Percentiles rank a stretch among this genome's conserved stretches.
Evolutionary conservation across 228 moss, liverwort and hornwort genomes (phyloP).

Genomic region (Sphagnum fallax): DNA sequence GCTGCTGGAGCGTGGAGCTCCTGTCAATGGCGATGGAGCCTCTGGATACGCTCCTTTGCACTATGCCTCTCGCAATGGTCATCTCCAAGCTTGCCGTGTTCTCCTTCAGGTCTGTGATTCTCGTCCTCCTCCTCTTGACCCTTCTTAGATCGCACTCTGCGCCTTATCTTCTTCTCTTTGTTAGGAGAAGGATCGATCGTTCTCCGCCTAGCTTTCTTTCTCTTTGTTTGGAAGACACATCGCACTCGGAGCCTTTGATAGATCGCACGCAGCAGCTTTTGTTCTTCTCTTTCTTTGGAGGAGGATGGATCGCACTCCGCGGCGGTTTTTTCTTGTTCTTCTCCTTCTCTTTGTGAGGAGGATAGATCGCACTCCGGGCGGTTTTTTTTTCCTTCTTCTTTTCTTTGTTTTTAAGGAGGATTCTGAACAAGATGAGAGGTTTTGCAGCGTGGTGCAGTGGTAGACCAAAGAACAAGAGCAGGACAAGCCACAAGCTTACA

Average conservation of each 20-base stretch:
- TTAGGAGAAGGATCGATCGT: not conserved
- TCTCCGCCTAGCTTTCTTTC: too few relatives aligned
- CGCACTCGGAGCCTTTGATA: too few relatives aligned
- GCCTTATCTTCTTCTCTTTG: not conserved
- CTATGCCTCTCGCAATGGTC: constrained; percentile 64
- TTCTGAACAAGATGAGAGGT: too few relatives aligned
- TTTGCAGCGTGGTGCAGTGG: constrained; percentile 51
- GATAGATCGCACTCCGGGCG: too few relatives aligned
- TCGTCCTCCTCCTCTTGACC: not conserved
- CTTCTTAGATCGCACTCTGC: not conserved
- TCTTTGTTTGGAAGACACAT: too few relatives aligned
- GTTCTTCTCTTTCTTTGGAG: too few relatives aligned
- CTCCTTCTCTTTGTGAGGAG: too few relatives aligned
- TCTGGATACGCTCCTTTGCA: constrained; percentile 56
- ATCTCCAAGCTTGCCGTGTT: constrained; percentile 52
- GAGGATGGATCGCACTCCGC: too few relatives aligned
- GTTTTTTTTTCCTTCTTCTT: too few relatives aligned
- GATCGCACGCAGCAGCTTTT: too few relatives aligned
- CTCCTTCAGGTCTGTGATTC: constrained; percentile 41
- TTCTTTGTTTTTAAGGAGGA: too few relatives aligned
- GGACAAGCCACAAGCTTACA: constrained; percentile 67
- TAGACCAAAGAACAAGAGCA: constrained; percentile 51
- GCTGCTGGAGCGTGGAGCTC: constrained; percentile 33
- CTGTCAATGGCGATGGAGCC: constrained; percentile 39
- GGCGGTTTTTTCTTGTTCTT: too few relatives aligned